phyloP scores from a whole-genome alignment of 2,329 filamentous ascomycete species.

The Nemania sp. region DNA sequence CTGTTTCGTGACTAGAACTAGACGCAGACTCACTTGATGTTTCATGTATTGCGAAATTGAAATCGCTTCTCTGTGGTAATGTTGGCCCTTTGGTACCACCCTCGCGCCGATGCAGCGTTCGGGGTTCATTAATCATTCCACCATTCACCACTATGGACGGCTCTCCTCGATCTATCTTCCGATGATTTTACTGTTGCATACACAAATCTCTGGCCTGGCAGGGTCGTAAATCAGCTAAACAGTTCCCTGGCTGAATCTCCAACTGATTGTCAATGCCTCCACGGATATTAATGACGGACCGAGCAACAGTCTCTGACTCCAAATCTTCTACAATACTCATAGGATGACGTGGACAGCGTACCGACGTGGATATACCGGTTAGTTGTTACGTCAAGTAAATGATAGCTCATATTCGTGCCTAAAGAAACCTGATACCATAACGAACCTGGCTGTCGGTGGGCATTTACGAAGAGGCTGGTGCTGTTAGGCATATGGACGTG shows the following conservation, averaged over 20 bases:
- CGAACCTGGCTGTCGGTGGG: constrained; percentile 4
- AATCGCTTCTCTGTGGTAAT: constrained; percentile 11
- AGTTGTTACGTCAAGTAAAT: constrained; percentile 23
- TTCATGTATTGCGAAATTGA: constrained; percentile 6
- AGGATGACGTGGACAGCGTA: constrained; percentile 36
- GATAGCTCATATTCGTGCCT: constrained; percentile 38
- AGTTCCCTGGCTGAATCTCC: constrained; percentile 8
- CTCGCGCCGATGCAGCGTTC: constrained; percentile 16
- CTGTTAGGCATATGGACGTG: not conserved
- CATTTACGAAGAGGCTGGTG: not conserved
- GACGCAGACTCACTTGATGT: constrained; percentile 8
- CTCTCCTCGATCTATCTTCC: constrained; percentile 14
- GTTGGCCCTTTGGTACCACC: constrained; percentile 20
- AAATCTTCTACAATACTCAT: constrained; percentile 4
- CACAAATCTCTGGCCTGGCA: constrained; percentile 13
- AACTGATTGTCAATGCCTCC: constrained; percentile 7
- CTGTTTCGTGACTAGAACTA: constrained; percentile 11
- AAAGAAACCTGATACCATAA: constrained; percentile 29
- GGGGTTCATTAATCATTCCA: constrained; percentile 1
- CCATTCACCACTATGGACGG: not conserved
- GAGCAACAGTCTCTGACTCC: constrained; percentile 4
- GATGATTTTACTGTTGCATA: constrained; percentile 7
- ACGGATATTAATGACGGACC: constrained; percentile 7
- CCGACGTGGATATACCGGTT: constrained; percentile 19
- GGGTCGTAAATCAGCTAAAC: constrained; percentile 6